Conservation (phyloP, 495 filamentous ascomycete genomes). For the Neurospora sp. region DNA sequence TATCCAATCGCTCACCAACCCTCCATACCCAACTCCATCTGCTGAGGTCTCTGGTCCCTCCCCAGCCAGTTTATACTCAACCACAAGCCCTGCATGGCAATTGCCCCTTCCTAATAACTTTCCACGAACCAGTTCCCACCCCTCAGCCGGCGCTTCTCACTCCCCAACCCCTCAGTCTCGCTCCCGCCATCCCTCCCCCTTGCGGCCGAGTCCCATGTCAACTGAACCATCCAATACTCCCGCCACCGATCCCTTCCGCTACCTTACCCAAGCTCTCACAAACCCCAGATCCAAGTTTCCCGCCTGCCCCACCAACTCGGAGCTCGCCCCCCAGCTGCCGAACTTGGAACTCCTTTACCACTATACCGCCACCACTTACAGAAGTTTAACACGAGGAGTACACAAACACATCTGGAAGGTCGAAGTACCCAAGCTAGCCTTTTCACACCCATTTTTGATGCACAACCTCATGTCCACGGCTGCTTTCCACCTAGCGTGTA, state of each 20-base stretch:
- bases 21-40: neutral
- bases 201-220: neutral
- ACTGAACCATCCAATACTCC: neutral
- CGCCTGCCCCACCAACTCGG: neutral
- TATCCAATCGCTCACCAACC: neutral
- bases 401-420: constrained; percentile 11
- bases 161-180: neutral
- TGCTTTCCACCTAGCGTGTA: constrained; percentile 18
- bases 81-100: neutral
- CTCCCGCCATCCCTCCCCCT: neutral
- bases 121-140: neutral
- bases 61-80: neutral
- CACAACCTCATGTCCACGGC: constrained; percentile 20
- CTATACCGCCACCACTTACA: constrained; percentile 12
- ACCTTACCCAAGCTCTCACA: constrained; percentile 2
- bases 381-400: constrained; percentile 5
- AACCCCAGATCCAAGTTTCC: neutral
- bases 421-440: constrained; percentile 12
- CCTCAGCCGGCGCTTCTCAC: neutral
- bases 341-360: constrained; percentile 23
- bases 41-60: neutral
- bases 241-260: constrained; percentile 12
- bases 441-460: constrained; percentile 16
- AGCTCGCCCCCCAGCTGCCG: neutral
- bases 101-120: neutral